Evolutionary conservation across 116 monocot species (phyloP).

Genomic region (Papilionanthe hybrid): DNA sequence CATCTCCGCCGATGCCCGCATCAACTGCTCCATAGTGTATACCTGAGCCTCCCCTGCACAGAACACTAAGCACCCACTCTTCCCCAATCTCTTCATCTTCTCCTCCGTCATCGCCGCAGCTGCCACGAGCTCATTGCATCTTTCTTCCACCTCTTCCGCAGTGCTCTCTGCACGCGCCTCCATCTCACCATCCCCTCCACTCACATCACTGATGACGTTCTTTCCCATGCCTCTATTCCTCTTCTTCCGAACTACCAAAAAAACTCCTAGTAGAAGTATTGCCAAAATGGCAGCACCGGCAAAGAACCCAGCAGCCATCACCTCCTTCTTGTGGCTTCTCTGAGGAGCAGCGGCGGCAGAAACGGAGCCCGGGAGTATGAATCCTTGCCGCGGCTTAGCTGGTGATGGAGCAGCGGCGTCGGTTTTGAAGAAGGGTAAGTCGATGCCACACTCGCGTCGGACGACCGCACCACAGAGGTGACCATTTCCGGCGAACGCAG

Average conservation of each 20-base stretch:
- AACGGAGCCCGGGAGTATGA: slow-evolving; percentile 12
- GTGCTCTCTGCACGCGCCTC: slow-evolving; percentile 2
- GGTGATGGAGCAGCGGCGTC: slow-evolving; percentile 21
- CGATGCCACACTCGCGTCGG: slow-evolving; percentile 48
- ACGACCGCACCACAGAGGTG: slow-evolving; percentile 60
- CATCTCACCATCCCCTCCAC: background rate
- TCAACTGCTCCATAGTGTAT: slow-evolving; percentile 78
- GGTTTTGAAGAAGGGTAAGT: slow-evolving; percentile 38
- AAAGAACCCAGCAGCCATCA: slow-evolving; percentile 25
- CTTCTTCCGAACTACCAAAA: slow-evolving; percentile 28
- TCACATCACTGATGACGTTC: slow-evolving; percentile 6
- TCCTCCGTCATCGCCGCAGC: slow-evolving; percentile 54
- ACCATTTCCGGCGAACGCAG: slow-evolving; percentile 49
- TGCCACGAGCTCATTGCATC: slow-evolving; percentile 29
- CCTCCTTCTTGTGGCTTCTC: slow-evolving; percentile 15
- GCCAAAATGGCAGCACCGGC: slow-evolving; percentile 16
- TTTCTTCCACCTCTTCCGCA: slow-evolving; percentile 23
- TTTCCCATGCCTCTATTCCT: slow-evolving; percentile 24
- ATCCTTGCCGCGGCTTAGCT: slow-evolving; percentile 11
- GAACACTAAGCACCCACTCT: slow-evolving; percentile 74
- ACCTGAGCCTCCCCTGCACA: slow-evolving; percentile 67
- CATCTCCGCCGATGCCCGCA: slow-evolving; percentile 86
- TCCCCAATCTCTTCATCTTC: slow-evolving; percentile 58
- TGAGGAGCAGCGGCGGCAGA: background rate
- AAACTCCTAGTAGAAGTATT: slow-evolving; percentile 26